These are phyloP conservation scores for Citrus cavaleriei DNA, from an alignment of 345 rosid genomes.

Conservation along the genomic window DNA sequence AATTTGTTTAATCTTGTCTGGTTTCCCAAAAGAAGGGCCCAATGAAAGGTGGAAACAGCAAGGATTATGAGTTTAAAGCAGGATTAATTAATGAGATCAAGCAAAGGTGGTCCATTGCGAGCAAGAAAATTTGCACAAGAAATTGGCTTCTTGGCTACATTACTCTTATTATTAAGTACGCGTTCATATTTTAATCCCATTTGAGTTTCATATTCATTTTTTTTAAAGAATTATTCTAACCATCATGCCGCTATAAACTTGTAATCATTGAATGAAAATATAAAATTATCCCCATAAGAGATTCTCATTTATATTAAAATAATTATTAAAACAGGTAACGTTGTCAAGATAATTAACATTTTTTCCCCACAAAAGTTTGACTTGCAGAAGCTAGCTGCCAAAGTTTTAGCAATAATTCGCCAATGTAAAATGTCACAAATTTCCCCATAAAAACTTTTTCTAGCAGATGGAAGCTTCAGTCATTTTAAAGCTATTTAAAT, in stretches of 20 bases:
- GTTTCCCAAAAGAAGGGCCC: slow-evolving; percentile 11
- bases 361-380: background rate
- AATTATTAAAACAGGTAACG: background rate
- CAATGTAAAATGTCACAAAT: background rate
- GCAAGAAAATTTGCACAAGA: background rate
- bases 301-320: slow-evolving; percentile 10
- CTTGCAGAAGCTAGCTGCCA: background rate
- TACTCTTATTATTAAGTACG: background rate
- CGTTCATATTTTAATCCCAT: slow-evolving; percentile 9
- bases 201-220: slow-evolving; percentile 19
- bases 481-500: background rate
- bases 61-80: slow-evolving; percentile 3
- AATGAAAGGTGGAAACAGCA: slow-evolving; percentile 26
- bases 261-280: slow-evolving; percentile 34
- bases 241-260: slow-evolving; percentile 20
- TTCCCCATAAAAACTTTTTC: background rate
- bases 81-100: slow-evolving; percentile 3
- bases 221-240: slow-evolving; percentile 12
- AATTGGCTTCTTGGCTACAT: background rate
- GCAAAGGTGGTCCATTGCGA: slow-evolving; percentile 16
- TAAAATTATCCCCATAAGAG: background rate
- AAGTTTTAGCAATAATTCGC: background rate
- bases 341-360: background rate
- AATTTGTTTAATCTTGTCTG: slow-evolving; percentile 2
- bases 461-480: background rate